Evolutionary conservation across 23 red algal species (phyloP).

Genomic region (Pyropia yezoensis): DNA sequence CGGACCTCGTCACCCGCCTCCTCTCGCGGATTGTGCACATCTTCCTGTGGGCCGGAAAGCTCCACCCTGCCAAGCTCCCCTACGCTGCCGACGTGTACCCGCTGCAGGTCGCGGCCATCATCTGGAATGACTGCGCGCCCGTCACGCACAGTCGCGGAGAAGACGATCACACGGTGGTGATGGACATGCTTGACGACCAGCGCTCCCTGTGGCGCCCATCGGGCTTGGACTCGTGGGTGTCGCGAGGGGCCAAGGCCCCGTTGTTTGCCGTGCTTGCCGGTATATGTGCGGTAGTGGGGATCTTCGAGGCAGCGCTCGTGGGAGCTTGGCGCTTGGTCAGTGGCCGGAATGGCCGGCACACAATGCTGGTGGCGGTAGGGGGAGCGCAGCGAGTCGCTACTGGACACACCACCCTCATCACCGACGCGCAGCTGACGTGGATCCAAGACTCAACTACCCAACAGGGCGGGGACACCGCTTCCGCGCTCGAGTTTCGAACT

Average conservation of each 20-base stretch:
- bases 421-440: background rate
- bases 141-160: background rate
- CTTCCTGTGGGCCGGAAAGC: background rate
- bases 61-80: background rate
- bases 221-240: background rate
- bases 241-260: background rate
- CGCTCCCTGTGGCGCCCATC: background rate
- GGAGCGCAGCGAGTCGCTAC: background rate
- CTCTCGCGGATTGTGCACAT: background rate
- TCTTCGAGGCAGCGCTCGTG: background rate
- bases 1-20: background rate
- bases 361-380: background rate
- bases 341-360: background rate
- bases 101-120: background rate
- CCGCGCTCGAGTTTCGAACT: background rate
- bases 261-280: background rate
- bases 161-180: background rate
- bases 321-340: background rate
- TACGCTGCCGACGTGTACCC: background rate
- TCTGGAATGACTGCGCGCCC: background rate
- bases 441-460: background rate
- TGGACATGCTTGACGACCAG: background rate
- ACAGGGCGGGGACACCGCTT: background rate
- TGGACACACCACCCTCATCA: background rate
- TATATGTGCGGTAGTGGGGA: background rate